Percentiles rank a stretch among this genome's conserved stretches.
Conservation (phyloP, 345 rosid genomes). For the Dovyalis caffra region DNA sequence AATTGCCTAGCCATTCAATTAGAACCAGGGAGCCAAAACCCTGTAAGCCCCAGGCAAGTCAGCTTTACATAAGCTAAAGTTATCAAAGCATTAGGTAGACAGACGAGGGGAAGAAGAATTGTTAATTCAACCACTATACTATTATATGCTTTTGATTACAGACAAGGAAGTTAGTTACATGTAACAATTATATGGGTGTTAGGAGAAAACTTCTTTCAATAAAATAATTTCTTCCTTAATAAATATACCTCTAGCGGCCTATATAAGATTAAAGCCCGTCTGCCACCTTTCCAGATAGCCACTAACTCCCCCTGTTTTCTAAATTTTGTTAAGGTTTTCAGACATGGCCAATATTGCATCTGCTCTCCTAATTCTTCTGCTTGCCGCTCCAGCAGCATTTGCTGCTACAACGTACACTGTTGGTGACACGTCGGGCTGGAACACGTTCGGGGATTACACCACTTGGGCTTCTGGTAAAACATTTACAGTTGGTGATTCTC, state of each 20-base stretch:
- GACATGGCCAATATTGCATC: slow-evolving; percentile 23
- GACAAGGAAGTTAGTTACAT: not conserved
- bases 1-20: too few relatives aligned
- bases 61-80: not conserved
- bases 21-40: too few relatives aligned
- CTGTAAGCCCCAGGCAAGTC: too few relatives aligned
- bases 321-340: not conserved
- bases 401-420: slow-evolving; percentile 32
- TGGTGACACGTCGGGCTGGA: slow-evolving; percentile 47
- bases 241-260: not conserved
- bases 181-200: not conserved
- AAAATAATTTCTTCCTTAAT: not conserved
- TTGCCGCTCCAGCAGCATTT: slow-evolving; percentile 34
- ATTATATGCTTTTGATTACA: not conserved
- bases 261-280: slow-evolving; percentile 10
- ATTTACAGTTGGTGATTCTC: slow-evolving; percentile 43
- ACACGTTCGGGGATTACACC: slow-evolving; percentile 14
- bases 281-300: not conserved
- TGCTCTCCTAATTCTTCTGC: slow-evolving; percentile 30
- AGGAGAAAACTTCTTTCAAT: not conserved
- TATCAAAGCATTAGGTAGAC: slow-evolving; percentile 19
- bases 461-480: slow-evolving; percentile 41
- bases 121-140: not conserved
- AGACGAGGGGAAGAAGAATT: not conserved
- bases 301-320: not conserved